Conservation (phyloP, 306 rosid species). For the Carpinus viminea region DNA sequence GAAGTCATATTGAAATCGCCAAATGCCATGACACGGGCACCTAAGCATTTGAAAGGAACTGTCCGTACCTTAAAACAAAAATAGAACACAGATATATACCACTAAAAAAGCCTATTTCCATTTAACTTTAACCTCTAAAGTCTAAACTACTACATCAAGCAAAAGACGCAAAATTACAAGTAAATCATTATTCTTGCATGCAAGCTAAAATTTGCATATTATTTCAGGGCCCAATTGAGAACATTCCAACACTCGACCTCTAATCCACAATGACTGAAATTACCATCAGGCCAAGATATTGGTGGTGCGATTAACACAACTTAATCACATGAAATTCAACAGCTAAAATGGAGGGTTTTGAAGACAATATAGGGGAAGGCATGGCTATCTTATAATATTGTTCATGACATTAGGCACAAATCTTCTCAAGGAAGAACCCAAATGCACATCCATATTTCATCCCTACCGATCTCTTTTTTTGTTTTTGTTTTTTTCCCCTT, state of each 20-base stretch:
- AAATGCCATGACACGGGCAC: not conserved
- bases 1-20: not conserved
- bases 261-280: not conserved
- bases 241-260: not conserved
- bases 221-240: not conserved
- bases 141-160: not conserved
- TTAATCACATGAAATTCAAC: not conserved
- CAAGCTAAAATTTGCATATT: not conserved
- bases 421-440: not conserved
- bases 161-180: not conserved
- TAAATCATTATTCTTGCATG: not conserved
- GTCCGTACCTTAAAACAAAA: not conserved
- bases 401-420: not conserved
- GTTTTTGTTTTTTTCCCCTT: no score
- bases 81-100: not conserved
- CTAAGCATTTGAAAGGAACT: not conserved
- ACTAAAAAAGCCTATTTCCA: not conserved
- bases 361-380: not conserved
- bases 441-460: no score
- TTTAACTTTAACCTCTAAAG: not conserved
- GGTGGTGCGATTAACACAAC: not conserved
- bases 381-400: not conserved
- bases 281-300: not conserved
- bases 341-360: not conserved
- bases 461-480: no score